A percentile compares a stretch with the other conserved stretches of the same genome.
Conservation (phyloP, 768 basidiomycete species). For the Flagelloscypha sp. region DNA sequence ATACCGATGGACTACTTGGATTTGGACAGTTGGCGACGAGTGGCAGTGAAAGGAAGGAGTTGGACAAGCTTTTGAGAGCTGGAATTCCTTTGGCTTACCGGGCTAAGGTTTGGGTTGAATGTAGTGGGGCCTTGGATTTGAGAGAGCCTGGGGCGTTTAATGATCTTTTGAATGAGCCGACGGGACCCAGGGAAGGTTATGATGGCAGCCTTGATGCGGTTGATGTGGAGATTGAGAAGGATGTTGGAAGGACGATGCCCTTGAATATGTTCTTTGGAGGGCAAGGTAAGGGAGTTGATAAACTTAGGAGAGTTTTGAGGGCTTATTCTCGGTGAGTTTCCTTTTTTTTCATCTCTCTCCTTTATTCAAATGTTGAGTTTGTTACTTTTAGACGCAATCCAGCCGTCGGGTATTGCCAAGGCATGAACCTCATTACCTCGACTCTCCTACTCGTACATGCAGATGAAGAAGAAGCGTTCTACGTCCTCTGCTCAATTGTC, state of each 20-base stretch:
- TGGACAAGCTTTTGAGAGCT: constrained; percentile 68
- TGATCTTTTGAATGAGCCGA: constrained; percentile 60
- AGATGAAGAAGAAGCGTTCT: constrained; percentile 96
- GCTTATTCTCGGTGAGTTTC: constrained; percentile 85
- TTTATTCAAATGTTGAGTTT: constrained; percentile 2
- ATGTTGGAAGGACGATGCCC: constrained; percentile 87
- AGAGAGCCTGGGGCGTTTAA: constrained; percentile 85
- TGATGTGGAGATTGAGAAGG: constrained; percentile 87
- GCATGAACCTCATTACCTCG: constrained; percentile 93
- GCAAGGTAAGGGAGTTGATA: constrained; percentile 89
- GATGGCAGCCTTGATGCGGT: constrained; percentile 39
- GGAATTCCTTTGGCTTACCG: constrained; percentile 87
- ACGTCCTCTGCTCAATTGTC: constrained; percentile 85
- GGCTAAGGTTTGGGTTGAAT: constrained; percentile 89
- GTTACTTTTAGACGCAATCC: constrained; percentile 66
- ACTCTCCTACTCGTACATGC: constrained; percentile 88
- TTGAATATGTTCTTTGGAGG: constrained; percentile 96
- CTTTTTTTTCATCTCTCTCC: constrained; percentile 1
- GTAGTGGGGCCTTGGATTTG: constrained; percentile 87
- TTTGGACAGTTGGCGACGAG: constrained; percentile 83
- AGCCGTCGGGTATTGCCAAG: constrained; percentile 88
- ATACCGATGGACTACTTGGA: constrained; percentile 82
- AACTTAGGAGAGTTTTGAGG: constrained; percentile 79
- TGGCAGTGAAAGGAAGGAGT: constrained; percentile 70
- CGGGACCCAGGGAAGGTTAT: constrained; percentile 1